These are phyloP conservation scores for Marchantia polymorpha DNA, from an alignment of 225 moss, liverwort and hornwort genomes.

Conservation along the genomic window DNA sequence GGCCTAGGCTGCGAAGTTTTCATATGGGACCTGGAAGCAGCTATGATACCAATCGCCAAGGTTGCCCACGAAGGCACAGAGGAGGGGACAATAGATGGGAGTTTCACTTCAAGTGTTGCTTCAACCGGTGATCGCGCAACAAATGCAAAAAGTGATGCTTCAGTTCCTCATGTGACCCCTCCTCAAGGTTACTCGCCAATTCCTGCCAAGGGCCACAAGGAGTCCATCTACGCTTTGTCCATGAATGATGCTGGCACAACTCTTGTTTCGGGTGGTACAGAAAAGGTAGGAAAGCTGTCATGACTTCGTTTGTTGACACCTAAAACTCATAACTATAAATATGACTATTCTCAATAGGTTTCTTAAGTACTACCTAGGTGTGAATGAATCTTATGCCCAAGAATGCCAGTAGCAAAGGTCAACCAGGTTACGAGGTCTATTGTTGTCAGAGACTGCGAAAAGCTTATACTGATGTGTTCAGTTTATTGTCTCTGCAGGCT, in stretches of 20 bases:
- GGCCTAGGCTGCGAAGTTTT: slow-evolving; percentile 92
- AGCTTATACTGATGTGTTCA: not conserved
- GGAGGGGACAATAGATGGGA: slow-evolving; percentile 61
- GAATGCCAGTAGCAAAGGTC: not conserved
- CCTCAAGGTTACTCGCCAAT: slow-evolving; percentile 72
- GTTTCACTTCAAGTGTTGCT: slow-evolving; percentile 46
- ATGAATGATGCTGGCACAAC: slow-evolving; percentile 86
- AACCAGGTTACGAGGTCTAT: not conserved
- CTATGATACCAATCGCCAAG: slow-evolving; percentile 75
- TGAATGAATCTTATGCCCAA: not conserved
- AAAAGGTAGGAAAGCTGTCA: slow-evolving; percentile 58
- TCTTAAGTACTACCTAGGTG: not conserved
- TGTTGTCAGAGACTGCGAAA: not conserved
- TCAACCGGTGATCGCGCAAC: slow-evolving; percentile 46
- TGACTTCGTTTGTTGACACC: not conserved
- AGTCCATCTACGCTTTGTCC: slow-evolving; percentile 86
- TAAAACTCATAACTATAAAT: not conserved
- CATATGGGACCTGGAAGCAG: slow-evolving; percentile 94
- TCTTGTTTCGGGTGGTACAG: slow-evolving; percentile 90
- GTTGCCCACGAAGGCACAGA: slow-evolving; percentile 70
- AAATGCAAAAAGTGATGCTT: slow-evolving; percentile 54
- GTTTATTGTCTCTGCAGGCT: slow-evolving; percentile 41
- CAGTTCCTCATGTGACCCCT: slow-evolving; percentile 48
- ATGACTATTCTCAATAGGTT: not conserved
- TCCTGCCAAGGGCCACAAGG: slow-evolving; percentile 87